Evolutionary conservation across 1,284 basidiomycete species (phyloP), one percentile per base, ranked within the genome.

Genomic region (Rhodofomes roseus): DNA sequence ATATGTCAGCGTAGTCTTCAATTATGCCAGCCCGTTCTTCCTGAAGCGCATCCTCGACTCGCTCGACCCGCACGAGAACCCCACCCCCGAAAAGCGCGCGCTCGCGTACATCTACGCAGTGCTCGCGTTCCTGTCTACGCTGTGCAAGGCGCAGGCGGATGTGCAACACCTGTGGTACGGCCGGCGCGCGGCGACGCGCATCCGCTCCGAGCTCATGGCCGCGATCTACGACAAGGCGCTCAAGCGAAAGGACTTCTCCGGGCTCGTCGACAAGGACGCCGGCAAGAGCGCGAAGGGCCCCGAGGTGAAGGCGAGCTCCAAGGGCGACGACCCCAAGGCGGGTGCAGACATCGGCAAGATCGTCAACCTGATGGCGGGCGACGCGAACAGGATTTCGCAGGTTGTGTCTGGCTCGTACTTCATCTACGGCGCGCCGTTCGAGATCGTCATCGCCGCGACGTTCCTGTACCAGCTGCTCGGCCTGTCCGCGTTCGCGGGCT

Each of bases 181-280:
- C 12, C 81, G 92, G 23, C 81, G 92, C n/a, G 89, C 86, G 0
- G 73, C 79, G 9, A 87, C 89, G 12, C 79, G 91, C 22, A 82
- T 90, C 23, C 83, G 89, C 18, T 80, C 84, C 4, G 86, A 90
- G 72, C 79, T 95, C 16, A 93, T 90, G 80, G 82, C 90, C 0
- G 79, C 90, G 0, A 90, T 97, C 57, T 98, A 96, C 68, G 90
- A 95, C 71, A 97, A 97, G 73, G 89, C 95, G 0, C 77, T 97
- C 43, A 90, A 90, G 70, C 79, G 93, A 27, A 90, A 87, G 69
- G 94, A 97, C 71, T 88, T 89, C 59, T 90, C 90, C 0, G 94
- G 93, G 0, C 79, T 93, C 27, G 76, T 91, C 1, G 80, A 85
- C 51, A 73, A 75, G 66, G 77, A 79, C 37, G 63, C 62, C 6